Evolutionary conservation across 192 early-diverging fungal species (phyloP).

Genomic region (Coemansia sp.): DNA sequence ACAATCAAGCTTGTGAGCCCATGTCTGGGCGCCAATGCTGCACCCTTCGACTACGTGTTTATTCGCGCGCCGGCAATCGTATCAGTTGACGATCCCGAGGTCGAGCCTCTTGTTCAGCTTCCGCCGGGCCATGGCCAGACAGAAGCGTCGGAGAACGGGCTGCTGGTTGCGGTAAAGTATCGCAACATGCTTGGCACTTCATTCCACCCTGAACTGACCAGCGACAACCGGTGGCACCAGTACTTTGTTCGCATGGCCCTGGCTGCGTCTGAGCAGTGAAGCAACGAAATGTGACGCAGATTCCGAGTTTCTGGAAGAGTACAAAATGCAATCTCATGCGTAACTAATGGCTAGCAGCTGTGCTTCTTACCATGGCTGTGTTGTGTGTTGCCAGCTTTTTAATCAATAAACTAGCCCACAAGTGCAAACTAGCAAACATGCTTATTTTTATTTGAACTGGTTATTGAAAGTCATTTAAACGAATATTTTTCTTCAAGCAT

Average conservation of each 20-base stretch:
- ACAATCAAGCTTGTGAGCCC: conserved; percentile 63
- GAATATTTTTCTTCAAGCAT: too few relatives aligned
- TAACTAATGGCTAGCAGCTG: too few relatives aligned
- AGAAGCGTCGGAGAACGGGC: conserved; percentile 54
- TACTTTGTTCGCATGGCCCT: conserved; percentile 69
- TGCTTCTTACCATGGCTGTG: too few relatives aligned
- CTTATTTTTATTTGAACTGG: too few relatives aligned
- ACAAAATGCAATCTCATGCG: too few relatives aligned
- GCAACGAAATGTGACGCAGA: too few relatives aligned
- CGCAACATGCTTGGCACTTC: conserved; percentile 83
- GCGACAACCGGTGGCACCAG: conserved; percentile 82
- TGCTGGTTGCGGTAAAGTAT: conserved; percentile 89
- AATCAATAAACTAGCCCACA: too few relatives aligned
- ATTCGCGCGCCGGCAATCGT: conserved; percentile 93
- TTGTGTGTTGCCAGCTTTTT: too few relatives aligned
- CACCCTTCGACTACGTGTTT: conserved; percentile 72
- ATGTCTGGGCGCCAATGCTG: conserved; percentile 31
- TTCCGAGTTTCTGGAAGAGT: too few relatives aligned
- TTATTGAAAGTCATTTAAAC: too few relatives aligned
- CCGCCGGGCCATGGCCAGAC: conserved; percentile 45
- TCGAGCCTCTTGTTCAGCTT: conserved; percentile 73
- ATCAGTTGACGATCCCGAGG: conserved; percentile 62
- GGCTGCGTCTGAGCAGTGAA: background rate
- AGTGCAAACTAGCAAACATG: too few relatives aligned
- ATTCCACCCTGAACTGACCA: conserved; percentile 97